Percentiles rank a stretch among this genome's conserved stretches.
These are phyloP conservation scores for Breynia disticha DNA, from an alignment of 441 rosid genomes.

Conservation along the genomic window DNA sequence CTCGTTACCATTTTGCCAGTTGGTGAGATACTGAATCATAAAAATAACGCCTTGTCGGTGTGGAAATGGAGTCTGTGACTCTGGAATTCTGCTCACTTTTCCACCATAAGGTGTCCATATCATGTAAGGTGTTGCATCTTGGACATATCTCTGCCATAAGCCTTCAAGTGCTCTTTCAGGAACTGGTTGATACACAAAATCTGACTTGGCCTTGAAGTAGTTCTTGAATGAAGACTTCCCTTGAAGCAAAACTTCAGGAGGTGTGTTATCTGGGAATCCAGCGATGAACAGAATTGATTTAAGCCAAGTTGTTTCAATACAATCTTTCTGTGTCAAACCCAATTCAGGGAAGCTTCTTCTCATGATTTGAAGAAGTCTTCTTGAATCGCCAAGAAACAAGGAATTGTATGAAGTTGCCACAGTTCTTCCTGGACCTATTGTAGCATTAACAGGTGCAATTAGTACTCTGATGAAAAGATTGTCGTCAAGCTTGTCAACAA, in stretches of 20 bases:
- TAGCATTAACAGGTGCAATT: conserved; percentile 18
- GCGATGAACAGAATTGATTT: conserved; percentile 31
- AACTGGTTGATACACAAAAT: conserved; percentile 29
- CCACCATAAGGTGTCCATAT: conserved; percentile 39
- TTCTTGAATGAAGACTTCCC: conserved; percentile 29
- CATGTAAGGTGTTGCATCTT: conserved; percentile 25
- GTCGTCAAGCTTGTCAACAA: conserved; percentile 26
- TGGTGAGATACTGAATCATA: conserved; percentile 39
- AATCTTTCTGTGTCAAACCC: conserved; percentile 29
- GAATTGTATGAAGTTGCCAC: conserved; percentile 22
- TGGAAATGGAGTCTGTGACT: conserved; percentile 33
- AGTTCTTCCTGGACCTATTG: conserved; percentile 12
- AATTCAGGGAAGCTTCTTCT: conserved; percentile 36
- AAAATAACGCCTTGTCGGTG: conserved; percentile 33
- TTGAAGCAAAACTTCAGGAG: conserved; percentile 34
- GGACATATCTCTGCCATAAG: conserved; percentile 23
- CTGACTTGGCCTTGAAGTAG: conserved; percentile 46
- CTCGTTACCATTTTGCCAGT: conserved; percentile 25
- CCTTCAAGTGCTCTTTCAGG: conserved; percentile 31
- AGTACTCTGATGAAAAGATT: conserved; percentile 44
- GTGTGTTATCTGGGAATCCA: conserved; percentile 24
- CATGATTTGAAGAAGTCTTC: conserved; percentile 24
- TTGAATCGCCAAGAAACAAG: conserved; percentile 34
- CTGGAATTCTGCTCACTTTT: conserved; percentile 8
- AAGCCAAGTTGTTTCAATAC: conserved; percentile 38